Evolutionary conservation across 1,284 basidiomycete genomes (phyloP).

Genomic region (Rhodotorula glutinis): DNA sequence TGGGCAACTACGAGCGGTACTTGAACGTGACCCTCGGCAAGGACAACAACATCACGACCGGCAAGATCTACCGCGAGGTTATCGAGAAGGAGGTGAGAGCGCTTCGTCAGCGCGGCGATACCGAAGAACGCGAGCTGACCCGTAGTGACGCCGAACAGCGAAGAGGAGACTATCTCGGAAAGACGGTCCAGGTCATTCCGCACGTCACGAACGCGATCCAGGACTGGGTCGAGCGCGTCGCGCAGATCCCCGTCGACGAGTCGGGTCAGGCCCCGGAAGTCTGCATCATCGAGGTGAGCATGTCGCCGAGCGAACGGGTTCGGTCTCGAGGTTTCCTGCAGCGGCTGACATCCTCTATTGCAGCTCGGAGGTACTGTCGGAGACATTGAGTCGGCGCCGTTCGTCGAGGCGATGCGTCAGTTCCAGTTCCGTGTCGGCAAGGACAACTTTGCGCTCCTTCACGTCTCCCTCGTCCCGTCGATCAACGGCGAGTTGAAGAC

Average conservation of each 20-base stretch:
- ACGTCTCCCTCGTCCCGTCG: constrained; percentile 96
- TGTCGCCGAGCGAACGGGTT: constrained; percentile 13
- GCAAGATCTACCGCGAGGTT: constrained; percentile 95
- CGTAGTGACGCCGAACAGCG: constrained; percentile 58
- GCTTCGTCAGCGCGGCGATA: background rate
- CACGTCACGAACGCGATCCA: constrained; percentile 96
- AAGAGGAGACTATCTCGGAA: constrained; percentile 94
- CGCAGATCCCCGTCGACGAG: constrained; percentile 89
- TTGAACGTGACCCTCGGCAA: constrained; percentile 87
- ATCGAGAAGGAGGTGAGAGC: constrained; percentile 88
- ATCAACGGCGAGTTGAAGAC: constrained; percentile 99
- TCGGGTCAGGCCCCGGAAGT: constrained; percentile 91
- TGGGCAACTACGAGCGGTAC: constrained; percentile 98
- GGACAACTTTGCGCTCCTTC: constrained; percentile 95
- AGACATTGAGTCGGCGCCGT: constrained; percentile 94
- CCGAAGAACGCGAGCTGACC: background rate
- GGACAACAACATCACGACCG: constrained; percentile 98
- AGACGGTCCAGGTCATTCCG: constrained; percentile 96
- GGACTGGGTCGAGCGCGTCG: constrained; percentile 96
- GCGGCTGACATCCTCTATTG: background rate
- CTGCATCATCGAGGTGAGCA: constrained; percentile 83
- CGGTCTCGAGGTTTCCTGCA: background rate
- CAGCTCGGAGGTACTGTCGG: constrained; percentile 94
- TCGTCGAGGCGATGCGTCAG: constrained; percentile 97
- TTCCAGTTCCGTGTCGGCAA: constrained; percentile 98